phyloP scores from a whole-genome alignment of 352 stramenopile species.

The Pythium guiyangense region DNA sequence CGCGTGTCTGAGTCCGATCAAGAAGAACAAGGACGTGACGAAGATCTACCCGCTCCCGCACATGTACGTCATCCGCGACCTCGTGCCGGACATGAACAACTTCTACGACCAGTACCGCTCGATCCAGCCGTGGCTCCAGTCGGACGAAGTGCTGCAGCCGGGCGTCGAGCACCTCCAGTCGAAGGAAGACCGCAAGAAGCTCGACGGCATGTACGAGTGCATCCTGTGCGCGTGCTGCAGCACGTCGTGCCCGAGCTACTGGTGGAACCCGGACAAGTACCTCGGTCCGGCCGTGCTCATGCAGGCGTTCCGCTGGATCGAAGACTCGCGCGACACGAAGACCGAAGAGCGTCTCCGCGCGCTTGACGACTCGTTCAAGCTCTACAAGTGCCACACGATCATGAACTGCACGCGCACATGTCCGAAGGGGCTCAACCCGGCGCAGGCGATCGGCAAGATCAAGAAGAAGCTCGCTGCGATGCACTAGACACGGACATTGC shows the following conservation, averaged over 20 bases:
- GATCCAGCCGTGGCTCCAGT: slow-evolving; percentile 99
- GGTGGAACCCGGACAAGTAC: slow-evolving; percentile 98
- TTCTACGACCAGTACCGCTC: slow-evolving; percentile 98
- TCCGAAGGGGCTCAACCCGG: slow-evolving; percentile 99
- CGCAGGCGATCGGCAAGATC: slow-evolving; percentile 98
- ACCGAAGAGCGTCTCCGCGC: slow-evolving; percentile 94
- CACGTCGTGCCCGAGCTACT: slow-evolving; percentile 99
- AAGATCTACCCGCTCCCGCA: slow-evolving; percentile 99
- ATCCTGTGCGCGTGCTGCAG: slow-evolving; percentile 99
- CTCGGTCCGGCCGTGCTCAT: slow-evolving; percentile 90
- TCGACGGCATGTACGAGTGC: slow-evolving; percentile 99
- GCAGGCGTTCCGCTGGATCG: slow-evolving; percentile 98
- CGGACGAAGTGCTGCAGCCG: slow-evolving; percentile 79
- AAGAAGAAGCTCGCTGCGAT: slow-evolving; percentile 93
- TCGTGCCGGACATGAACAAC: slow-evolving; percentile 99
- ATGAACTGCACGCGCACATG: slow-evolving; percentile 99
- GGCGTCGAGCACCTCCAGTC: slow-evolving; percentile 88
- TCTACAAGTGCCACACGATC: slow-evolving; percentile 99
- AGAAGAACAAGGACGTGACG: slow-evolving; percentile 89
- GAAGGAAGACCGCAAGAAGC: slow-evolving; percentile 97
- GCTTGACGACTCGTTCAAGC: slow-evolving; percentile 98
- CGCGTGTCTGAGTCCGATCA: slow-evolving; percentile 97
- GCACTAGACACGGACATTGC: slow-evolving; percentile 35
- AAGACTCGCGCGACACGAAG: slow-evolving; percentile 97
- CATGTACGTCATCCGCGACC: slow-evolving; percentile 99